phyloP scores from a whole-genome alignment of 2,329 filamentous ascomycete species.

The Anisogramma anomala region DNA sequence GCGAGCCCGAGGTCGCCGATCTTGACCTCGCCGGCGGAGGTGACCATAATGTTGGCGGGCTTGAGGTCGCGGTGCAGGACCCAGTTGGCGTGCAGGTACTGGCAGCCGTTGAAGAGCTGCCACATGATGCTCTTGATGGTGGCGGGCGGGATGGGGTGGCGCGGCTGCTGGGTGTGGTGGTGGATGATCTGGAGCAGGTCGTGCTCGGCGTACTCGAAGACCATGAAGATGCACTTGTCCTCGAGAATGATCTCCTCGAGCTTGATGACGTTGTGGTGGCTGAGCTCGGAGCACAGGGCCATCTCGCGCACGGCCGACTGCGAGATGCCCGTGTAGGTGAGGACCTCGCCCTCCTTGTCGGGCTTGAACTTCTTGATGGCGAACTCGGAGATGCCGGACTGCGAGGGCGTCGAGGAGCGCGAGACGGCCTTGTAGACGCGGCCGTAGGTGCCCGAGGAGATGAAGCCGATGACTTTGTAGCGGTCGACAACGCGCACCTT shows the following conservation, averaged over 20 bases:
- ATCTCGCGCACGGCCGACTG: slow-evolving; percentile 96
- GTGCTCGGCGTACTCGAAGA: slow-evolving; percentile 97
- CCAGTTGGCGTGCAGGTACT: slow-evolving; percentile 95
- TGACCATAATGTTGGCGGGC: slow-evolving; percentile 87
- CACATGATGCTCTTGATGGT: slow-evolving; percentile 93
- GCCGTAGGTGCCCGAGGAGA: slow-evolving; percentile 94
- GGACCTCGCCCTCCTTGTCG: slow-evolving; percentile 90
- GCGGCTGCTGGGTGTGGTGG: slow-evolving; percentile 81
- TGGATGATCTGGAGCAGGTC: slow-evolving; percentile 97
- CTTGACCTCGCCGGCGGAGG: slow-evolving; percentile 76
- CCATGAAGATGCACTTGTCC: slow-evolving; percentile 99
- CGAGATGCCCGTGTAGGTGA: slow-evolving; percentile 94
- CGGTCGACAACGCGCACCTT: slow-evolving; percentile 86
- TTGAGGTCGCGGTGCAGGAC: slow-evolving; percentile 89
- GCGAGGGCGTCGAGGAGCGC: slow-evolving; percentile 41
- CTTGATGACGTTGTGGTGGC: slow-evolving; percentile 78
- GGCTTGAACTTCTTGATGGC: slow-evolving; percentile 99
- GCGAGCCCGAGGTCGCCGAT: slow-evolving; percentile 92
- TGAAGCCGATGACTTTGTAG: slow-evolving; percentile 96
- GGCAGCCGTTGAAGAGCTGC: slow-evolving; percentile 85
- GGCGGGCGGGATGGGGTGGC: slow-evolving; percentile 75
- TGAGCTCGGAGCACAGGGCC: slow-evolving; percentile 87
- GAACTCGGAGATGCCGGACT: slow-evolving; percentile 58
- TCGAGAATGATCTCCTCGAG: slow-evolving; percentile 93
- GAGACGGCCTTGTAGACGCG: slow-evolving; percentile 92